phyloP scores from a whole-genome alignment of 768 basidiomycete species.

The Pleurotus eryngii region DNA sequence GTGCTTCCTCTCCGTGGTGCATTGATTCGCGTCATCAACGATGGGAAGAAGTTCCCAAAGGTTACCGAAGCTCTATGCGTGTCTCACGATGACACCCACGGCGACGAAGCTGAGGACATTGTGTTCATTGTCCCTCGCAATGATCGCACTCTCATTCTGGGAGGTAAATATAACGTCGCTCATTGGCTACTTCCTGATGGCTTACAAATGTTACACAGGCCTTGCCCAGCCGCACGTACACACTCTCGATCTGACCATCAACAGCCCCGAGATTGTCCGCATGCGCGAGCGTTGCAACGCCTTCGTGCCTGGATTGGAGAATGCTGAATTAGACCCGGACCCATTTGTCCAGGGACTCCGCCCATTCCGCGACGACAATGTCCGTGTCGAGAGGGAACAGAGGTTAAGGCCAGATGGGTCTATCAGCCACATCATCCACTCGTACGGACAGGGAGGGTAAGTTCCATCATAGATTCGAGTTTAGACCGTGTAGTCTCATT shows the following conservation, averaged over 20 bases:
- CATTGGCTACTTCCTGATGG: background rate
- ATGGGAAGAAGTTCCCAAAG: slow-evolving; percentile 31
- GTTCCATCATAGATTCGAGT: background rate
- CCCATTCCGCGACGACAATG: slow-evolving; percentile 23
- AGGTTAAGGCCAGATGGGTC: slow-evolving; percentile 7
- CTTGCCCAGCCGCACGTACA: slow-evolving; percentile 23
- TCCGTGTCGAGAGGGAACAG: slow-evolving; percentile 25
- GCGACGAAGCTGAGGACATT: slow-evolving; percentile 25
- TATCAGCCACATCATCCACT: slow-evolving; percentile 22
- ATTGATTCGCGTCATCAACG: slow-evolving; percentile 31
- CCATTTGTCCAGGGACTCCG: slow-evolving; percentile 27
- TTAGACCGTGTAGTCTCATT: no score
- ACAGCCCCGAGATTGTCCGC: slow-evolving; percentile 24
- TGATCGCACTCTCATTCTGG: slow-evolving; percentile 31
- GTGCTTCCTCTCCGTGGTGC: slow-evolving; percentile 36
- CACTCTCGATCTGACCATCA: slow-evolving; percentile 22
- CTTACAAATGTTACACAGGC: slow-evolving; percentile 7
- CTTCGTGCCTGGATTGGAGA: slow-evolving; percentile 23
- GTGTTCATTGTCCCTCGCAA: slow-evolving; percentile 35
- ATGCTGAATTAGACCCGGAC: slow-evolving; percentile 21
- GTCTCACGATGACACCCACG: slow-evolving; percentile 27
- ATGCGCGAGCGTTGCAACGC: slow-evolving; percentile 26
- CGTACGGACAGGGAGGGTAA: slow-evolving; percentile 23
- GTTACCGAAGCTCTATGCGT: slow-evolving; percentile 29
- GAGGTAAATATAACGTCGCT: slow-evolving; percentile 13